Conservation (phyloP, 495 filamentous ascomycete genomes). For the Haplographium delicatum region DNA sequence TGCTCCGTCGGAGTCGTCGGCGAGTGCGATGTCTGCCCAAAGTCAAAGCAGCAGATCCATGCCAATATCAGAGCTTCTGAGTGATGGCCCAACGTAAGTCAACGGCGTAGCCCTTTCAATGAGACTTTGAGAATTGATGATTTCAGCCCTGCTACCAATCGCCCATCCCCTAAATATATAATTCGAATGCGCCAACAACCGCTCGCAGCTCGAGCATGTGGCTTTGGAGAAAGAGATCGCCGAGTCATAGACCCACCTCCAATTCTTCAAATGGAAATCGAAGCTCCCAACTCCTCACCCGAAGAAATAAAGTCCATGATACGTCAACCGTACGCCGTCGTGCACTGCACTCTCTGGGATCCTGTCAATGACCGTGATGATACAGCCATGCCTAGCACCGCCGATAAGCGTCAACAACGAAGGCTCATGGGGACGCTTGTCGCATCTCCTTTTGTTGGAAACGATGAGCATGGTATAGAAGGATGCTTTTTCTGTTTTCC, state of each 20-base stretch:
- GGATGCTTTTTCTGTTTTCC: constrained; percentile 94
- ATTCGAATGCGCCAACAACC: constrained; percentile 88
- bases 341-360: constrained; percentile 77
- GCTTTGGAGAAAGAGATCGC: constrained; percentile 89
- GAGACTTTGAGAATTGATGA: too few species aligned
- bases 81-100: constrained; percentile 10
- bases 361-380: constrained; percentile 54
- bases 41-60: constrained; percentile 2
- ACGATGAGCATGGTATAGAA: constrained; percentile 58
- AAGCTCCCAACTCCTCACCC: constrained; percentile 50
- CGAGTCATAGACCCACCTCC: constrained; percentile 93
- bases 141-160: not conserved
- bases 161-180: constrained; percentile 33
- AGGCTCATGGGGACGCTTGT: constrained; percentile 77
- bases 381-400: constrained; percentile 44
- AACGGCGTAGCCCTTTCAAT: too few species aligned
- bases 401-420: constrained; percentile 56
- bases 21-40: not conserved
- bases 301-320: constrained; percentile 54
- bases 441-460: constrained; percentile 64
- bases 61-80: constrained; percentile 15
- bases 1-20: not conserved
- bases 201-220: constrained; percentile 82
- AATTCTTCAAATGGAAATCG: constrained; percentile 80
- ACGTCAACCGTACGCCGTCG: constrained; percentile 69